Conservation (phyloP, 2,329 filamentous ascomycete species). For the Periconia digitata region DNA sequence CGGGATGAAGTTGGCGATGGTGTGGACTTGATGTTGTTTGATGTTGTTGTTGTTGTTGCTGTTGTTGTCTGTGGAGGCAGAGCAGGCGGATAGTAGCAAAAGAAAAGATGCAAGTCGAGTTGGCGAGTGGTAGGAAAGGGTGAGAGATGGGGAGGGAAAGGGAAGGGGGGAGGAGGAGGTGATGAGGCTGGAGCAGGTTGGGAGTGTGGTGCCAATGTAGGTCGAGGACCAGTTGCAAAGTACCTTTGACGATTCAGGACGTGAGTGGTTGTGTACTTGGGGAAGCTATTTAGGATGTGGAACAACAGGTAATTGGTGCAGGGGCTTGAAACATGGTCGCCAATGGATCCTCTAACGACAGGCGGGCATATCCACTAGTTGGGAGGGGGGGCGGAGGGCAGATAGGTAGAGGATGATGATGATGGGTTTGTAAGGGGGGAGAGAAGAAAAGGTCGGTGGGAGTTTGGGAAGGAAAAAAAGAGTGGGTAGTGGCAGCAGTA, state of each 20-base stretch:
- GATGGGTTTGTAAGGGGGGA: background rate
- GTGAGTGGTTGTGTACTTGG: constrained; percentile 39
- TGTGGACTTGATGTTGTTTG: constrained; percentile 9
- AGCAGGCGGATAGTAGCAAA: constrained; percentile 19
- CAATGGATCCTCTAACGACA: constrained; percentile 37
- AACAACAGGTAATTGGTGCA: constrained; percentile 36
- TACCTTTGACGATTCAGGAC: constrained; percentile 31
- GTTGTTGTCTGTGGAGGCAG: constrained; percentile 21
- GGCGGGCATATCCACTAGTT: constrained; percentile 40
- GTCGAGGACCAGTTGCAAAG: constrained; percentile 37
- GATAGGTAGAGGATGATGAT: too few relatives aligned
- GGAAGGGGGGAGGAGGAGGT: background rate
- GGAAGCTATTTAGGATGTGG: constrained; percentile 39
- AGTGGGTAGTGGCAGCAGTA: too few relatives aligned
- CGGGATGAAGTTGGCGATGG: constrained; percentile 4
- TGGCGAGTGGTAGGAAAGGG: constrained; percentile 24
- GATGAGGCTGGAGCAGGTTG: constrained; percentile 33
- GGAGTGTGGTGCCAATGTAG: constrained; percentile 35
- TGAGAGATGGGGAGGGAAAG: constrained; percentile 17
- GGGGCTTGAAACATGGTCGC: constrained; percentile 44
- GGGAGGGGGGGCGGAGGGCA: constrained; percentile 25
- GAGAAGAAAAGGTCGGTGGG: constrained; percentile 27
- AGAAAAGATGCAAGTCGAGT: constrained; percentile 19
- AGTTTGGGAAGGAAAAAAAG: too few relatives aligned
- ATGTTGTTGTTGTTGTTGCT: too few relatives aligned